Conservation (phyloP, 108 stramenopile genomes). For the Cylindrotheca closterium region DNA sequence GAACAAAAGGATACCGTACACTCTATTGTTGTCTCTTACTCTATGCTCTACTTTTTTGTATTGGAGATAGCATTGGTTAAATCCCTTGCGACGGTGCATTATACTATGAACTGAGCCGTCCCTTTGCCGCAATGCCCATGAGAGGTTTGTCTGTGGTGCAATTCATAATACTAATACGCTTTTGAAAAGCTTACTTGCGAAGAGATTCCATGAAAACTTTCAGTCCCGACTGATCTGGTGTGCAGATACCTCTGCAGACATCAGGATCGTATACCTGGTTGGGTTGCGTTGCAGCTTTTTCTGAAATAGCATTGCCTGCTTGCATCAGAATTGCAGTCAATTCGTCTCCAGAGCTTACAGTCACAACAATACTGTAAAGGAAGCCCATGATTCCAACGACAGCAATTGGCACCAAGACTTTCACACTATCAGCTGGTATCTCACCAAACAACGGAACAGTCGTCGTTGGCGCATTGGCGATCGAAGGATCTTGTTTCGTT, state of each 20-base stretch:
- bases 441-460: slow-evolving; percentile 71
- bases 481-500: slow-evolving; percentile 50
- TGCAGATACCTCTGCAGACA: slow-evolving; percentile 64
- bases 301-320: slow-evolving; percentile 30
- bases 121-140: no score
- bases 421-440: slow-evolving; percentile 59
- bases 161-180: no score
- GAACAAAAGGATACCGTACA: no score
- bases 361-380: slow-evolving; percentile 53
- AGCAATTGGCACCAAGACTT: slow-evolving; percentile 63
- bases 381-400: slow-evolving; percentile 66
- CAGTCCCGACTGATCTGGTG: slow-evolving; percentile 47
- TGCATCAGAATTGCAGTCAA: slow-evolving; percentile 27
- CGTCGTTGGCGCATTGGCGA: slow-evolving; percentile 22
- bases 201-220: slow-evolving; percentile 54
- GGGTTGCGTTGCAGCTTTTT: slow-evolving; percentile 42
- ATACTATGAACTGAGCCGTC: no score
- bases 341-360: slow-evolving; percentile 47
- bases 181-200: slow-evolving; percentile 1
- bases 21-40: no score
- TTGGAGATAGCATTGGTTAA: no score
- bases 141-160: no score
- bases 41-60: no score
- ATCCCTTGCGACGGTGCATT: no score
- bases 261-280: slow-evolving; percentile 40